A percentile compares a stretch with the other conserved stretches of the same genome.
These are phyloP conservation scores for Ceratocystis harringtonii DNA, from an alignment of 2,329 filamentous ascomycete genomes.

Conservation along the genomic window DNA sequence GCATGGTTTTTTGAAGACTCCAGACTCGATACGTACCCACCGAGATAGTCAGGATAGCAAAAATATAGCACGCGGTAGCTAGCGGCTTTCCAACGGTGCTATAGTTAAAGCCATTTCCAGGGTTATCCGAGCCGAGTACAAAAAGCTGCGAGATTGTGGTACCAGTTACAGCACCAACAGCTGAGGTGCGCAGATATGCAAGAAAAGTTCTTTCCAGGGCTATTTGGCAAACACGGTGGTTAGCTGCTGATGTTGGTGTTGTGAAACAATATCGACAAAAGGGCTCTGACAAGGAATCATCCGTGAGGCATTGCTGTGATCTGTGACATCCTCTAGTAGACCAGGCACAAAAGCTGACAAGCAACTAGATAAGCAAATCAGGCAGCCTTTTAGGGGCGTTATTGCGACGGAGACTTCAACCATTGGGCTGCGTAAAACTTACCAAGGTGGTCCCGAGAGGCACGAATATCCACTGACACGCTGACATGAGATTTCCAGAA, in stretches of 20 bases:
- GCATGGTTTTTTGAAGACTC: constrained; percentile 23
- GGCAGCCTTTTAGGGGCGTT: too few species aligned
- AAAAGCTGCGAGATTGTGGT: constrained; percentile 54
- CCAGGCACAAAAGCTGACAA: not conserved
- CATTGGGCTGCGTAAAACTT: not conserved
- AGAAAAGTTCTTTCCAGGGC: constrained; percentile 63
- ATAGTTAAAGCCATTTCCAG: constrained; percentile 36
- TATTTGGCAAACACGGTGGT: constrained; percentile 23
- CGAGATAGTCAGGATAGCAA: constrained; percentile 26
- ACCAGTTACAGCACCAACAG: constrained; percentile 52
- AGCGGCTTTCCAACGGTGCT: constrained; percentile 46
- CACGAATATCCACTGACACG: constrained; percentile 13
- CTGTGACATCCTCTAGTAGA: not conserved
- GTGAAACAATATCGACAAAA: not conserved
- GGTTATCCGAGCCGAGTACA: constrained; percentile 28
- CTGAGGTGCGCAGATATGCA: constrained; percentile 55
- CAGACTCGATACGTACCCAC: constrained; percentile 24
- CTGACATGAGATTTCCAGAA: constrained; percentile 13
- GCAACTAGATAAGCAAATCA: not conserved
- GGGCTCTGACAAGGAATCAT: not conserved
- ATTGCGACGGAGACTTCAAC: not conserved
- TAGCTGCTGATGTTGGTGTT: not conserved
- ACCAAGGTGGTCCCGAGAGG: constrained; percentile 16
- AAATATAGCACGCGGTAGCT: constrained; percentile 27
- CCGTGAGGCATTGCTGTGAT: not conserved